Percentiles rank a stretch among this genome's conserved stretches.
Conservation (phyloP, 805 yeast genomes). For the Zygoascus flipseniorum region DNA sequence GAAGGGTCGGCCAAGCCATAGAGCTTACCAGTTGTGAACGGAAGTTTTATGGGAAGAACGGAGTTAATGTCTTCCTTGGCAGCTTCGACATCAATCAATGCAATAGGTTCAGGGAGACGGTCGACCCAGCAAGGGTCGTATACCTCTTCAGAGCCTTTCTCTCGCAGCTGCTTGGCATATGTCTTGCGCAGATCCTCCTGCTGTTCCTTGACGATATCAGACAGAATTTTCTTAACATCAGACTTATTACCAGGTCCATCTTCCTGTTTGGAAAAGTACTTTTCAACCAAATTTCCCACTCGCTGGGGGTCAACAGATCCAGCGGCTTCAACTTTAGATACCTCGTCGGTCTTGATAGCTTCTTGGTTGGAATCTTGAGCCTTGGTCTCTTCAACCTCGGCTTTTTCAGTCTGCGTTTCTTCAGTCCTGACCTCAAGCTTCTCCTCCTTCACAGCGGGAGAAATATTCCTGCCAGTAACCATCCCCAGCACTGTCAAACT, state of each 20-base stretch:
- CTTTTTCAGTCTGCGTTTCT: constrained; percentile 14
- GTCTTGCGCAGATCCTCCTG: constrained; percentile 14
- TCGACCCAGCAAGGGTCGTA: constrained; percentile 47
- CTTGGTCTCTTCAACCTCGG: constrained; percentile 2
- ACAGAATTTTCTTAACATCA: constrained; percentile 25
- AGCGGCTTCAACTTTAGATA: constrained; percentile 17
- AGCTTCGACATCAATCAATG: constrained; percentile 37
- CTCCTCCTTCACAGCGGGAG: constrained; percentile 17
- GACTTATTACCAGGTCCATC: constrained; percentile 15
- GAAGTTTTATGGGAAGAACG: constrained; percentile 44
- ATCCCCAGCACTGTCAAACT: constrained; percentile 16
- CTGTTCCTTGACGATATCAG: constrained; percentile 24
- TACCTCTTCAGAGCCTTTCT: constrained; percentile 25
- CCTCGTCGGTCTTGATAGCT: background rate
- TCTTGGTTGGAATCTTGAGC: constrained; percentile 4
- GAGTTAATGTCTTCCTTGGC: constrained; percentile 46
- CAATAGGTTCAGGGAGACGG: constrained; percentile 35
- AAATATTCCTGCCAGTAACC: constrained; percentile 20
- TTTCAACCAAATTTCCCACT: constrained; percentile 4
- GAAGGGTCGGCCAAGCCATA: constrained; percentile 72
- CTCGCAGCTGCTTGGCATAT: constrained; percentile 9
- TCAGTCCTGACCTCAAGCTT: constrained; percentile 21
- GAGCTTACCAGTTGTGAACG: constrained; percentile 69
- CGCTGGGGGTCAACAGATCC: constrained; percentile 1
- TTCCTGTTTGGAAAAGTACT: constrained; percentile 7